These are phyloP conservation scores for Cajanus cajan DNA, from an alignment of 306 rosid species.

Conservation along the genomic window DNA sequence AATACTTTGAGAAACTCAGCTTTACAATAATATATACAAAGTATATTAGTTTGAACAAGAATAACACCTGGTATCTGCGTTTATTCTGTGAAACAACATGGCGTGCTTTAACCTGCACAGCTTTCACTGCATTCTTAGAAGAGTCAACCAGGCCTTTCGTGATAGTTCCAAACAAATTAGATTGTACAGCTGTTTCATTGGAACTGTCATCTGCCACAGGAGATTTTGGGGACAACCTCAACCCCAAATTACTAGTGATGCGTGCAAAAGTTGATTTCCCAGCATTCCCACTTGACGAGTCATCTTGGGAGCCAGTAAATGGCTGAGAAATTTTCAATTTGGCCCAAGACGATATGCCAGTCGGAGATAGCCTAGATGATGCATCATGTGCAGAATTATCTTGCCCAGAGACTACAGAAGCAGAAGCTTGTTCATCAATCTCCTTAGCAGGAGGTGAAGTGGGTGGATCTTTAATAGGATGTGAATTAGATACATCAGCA, in stretches of 20 bases:
- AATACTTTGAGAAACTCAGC: not conserved
- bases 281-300: conserved; percentile 55
- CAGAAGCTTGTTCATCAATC: conserved; percentile 39
- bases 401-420: conserved; percentile 42
- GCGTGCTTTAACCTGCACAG: conserved; percentile 97
- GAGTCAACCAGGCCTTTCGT: conserved; percentile 88
- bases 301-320: conserved; percentile 63
- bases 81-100: conserved; percentile 98
- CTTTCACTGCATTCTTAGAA: conserved; percentile 93
- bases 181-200: conserved; percentile 51
- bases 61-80: conserved; percentile 90
- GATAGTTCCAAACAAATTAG: conserved; percentile 78
- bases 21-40: not conserved
- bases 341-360: conserved; percentile 85
- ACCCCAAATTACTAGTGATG: conserved; percentile 78
- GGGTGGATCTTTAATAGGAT: conserved; percentile 43
- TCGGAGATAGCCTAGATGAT: conserved; percentile 53
- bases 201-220: conserved; percentile 48
- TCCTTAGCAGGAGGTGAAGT: conserved; percentile 39
- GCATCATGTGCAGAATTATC: conserved; percentile 48
- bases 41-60: conserved; percentile 23
- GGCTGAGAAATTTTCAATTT: conserved; percentile 79
- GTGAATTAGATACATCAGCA: conserved; percentile 43
- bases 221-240: conserved; percentile 87
- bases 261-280: conserved; percentile 84